Base-by-base conservation (phyloP, 75 land plant species). In the Cryptomeria japonica region DNA sequence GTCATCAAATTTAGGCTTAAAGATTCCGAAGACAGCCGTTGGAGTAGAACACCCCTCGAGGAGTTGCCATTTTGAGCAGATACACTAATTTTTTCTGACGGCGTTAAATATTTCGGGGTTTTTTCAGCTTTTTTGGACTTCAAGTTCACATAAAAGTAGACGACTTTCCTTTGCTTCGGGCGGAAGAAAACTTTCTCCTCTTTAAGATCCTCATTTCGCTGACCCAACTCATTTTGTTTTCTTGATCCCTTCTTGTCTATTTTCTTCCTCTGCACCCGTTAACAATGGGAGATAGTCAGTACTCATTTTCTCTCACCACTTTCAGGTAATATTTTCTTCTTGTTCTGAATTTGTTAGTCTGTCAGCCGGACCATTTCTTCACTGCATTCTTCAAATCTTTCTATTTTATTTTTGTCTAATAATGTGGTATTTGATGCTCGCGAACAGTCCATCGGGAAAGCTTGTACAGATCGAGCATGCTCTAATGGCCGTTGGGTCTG, bases 391-490 rank as follows among this genome's bases (percentile, higher is more conserved):
- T 68, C 46, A 39, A 44, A 7, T n/a, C 83, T 79, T 38, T 46
- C 5, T 28, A 51, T 2, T 13, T 51, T 13, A 51, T 51, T 51
- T 16, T 37, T 77, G 77, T 39, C 16, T 56, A 70, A 68, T 31
- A 36, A 64, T 28, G 72, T 3, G n/a, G 46, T 70, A 46, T n/a
- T 38, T 13, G 83, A 31, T 55, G 64, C 42, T 25, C 47, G 16
- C 85, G 42, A 0, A 31, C 89, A 97, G 99, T 84, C 99, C 99
- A 44, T 95, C 99, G 22, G 99, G 99, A 46, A 98, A 98, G 95
- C 95, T 98, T 41, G 99, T 98, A 18, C 99, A 98, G 95, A 98
- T 98, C 88, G 99, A 98, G 89, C 97, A 98, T 80, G 99, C 99
- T 13, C 87, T 98, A 51, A 96, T 91, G 78, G 99, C 99, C 13